Evolutionary conservation across 441 rosid genomes (phyloP), one percentile per base, ranked within the genome.

Genomic region (Monsonia emarginata): DNA sequence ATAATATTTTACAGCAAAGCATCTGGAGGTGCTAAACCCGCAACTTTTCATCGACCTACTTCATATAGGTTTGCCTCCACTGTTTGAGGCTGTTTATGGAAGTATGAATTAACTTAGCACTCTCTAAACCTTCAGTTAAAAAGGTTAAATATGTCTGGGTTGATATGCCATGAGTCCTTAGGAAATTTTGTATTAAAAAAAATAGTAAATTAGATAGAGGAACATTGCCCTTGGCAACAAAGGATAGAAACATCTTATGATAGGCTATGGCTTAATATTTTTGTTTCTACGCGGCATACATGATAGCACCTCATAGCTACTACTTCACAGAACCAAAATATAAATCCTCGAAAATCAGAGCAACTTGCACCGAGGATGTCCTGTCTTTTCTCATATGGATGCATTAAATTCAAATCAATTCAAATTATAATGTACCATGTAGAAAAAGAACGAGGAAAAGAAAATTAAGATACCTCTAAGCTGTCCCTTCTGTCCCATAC

Each of bases 21-120:
- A 24, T 11, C 2, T 9, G 61, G 61, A 65, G 68, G 44, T 69
- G 74, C 81, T 19, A 38, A 61, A 92, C 98, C 98, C 83, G 98
- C 98, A 69, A 92, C 98, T 88, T 88, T 89, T 74, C 79, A 95
- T 77, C 96, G 82, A 65, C 98, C 98, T 69, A 89, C 95, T 61
- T 89, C 91, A 73, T 84, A 88, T 63, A 92, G 81, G 63, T 79
- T 85, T 66, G 84, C 73, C 61, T 89, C 88, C 40, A 67, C 76
- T 68, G 74, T 82, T 71, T 83, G 80, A 65, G 95, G 90, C 98
- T 96, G 89, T 50, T 82, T 72, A 62, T 79, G 79, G 73, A 92
- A 92, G 76, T 84, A 74, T 64, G 95, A 92, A 73, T 80, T 82
- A 92, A 92, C 24, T 68, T 27, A 61, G 84, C 78, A 13, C 93